Evolutionary conservation across 2,329 filamentous ascomycete genomes (phyloP).

Genomic region (Pseudocercospora pini-densiflorae): DNA sequence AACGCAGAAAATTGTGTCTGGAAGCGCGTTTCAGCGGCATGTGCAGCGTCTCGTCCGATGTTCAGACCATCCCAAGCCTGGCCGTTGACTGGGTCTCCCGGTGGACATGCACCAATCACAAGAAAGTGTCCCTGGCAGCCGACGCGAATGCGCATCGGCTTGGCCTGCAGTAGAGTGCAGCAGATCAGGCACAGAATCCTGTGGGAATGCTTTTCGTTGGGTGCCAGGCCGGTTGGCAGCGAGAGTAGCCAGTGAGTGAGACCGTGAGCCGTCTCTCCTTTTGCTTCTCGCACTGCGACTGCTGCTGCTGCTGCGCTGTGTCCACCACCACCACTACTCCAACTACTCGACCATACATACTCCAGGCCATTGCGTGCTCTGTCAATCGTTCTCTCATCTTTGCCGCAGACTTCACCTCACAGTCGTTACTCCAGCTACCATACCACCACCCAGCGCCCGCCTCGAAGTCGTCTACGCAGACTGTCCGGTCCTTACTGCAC

Average conservation of each 20-base stretch:
- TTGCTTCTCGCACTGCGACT: background rate
- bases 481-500: background rate
- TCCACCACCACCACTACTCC: conserved; percentile 4
- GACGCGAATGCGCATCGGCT: conserved; percentile 2
- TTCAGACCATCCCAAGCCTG: background rate
- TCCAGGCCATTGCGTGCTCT: conserved; percentile 4
- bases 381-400: background rate
- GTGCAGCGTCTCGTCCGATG: background rate
- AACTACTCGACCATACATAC: background rate
- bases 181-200: conserved; percentile 1
- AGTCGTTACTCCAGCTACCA: background rate
- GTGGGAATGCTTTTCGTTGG: background rate
- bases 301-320: background rate
- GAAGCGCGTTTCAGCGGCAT: background rate
- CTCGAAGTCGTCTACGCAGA: background rate
- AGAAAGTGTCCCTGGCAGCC: background rate
- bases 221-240: background rate
- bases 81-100: background rate
- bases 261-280: background rate
- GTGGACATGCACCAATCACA: background rate
- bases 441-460: conserved; percentile 1
- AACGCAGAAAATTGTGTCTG: background rate
- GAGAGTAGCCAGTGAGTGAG: background rate
- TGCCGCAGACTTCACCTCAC: background rate
- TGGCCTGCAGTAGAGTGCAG: background rate